Evolutionary conservation across 2,329 filamentous ascomycete genomes (phyloP).

Genomic region (Lachnellula subtilissima): DNA sequence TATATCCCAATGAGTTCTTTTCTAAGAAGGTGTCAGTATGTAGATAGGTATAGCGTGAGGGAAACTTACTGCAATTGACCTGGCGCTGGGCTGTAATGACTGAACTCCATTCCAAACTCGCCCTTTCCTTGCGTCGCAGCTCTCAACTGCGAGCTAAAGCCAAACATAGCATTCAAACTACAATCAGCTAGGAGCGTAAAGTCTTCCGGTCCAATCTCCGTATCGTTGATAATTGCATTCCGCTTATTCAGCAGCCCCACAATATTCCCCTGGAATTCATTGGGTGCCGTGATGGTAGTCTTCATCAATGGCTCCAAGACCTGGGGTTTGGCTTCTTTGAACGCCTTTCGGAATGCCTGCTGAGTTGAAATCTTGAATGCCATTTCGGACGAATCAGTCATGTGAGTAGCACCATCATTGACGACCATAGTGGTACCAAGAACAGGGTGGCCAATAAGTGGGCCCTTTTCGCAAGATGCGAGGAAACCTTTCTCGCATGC

Average conservation of each 20-base stretch:
- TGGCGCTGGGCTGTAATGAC: conserved; percentile 85
- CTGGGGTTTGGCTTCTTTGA: conserved; percentile 72
- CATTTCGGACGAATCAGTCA: conserved; percentile 96
- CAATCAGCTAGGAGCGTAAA: conserved; percentile 91
- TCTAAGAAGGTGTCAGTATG: conserved; percentile 27
- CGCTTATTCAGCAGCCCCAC: conserved; percentile 96
- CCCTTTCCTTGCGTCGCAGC: conserved; percentile 97
- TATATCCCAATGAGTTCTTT: conserved; percentile 66
- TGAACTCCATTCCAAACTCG: conserved; percentile 98
- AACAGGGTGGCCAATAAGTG: conserved; percentile 87
- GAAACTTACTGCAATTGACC: conserved; percentile 77
- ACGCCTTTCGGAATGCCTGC: conserved; percentile 94
- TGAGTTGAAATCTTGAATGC: conserved; percentile 93
- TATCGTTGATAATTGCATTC: conserved; percentile 90
- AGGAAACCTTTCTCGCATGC: conserved; percentile 96
- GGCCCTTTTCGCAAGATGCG: conserved; percentile 75
- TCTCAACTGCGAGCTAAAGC: conserved; percentile 84
- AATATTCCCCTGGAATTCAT: conserved; percentile 96
- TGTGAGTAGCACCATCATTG: conserved; percentile 94
- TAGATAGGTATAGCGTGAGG: background rate
- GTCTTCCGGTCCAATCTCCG: conserved; percentile 88
- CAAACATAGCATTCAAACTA: conserved; percentile 95
- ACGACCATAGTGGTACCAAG: conserved; percentile 87
- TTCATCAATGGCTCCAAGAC: conserved; percentile 98
- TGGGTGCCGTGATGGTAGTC: conserved; percentile 90